Evolutionary conservation across 495 filamentous ascomycete species (phyloP).

Genomic region (Penicillium tannophilum): DNA sequence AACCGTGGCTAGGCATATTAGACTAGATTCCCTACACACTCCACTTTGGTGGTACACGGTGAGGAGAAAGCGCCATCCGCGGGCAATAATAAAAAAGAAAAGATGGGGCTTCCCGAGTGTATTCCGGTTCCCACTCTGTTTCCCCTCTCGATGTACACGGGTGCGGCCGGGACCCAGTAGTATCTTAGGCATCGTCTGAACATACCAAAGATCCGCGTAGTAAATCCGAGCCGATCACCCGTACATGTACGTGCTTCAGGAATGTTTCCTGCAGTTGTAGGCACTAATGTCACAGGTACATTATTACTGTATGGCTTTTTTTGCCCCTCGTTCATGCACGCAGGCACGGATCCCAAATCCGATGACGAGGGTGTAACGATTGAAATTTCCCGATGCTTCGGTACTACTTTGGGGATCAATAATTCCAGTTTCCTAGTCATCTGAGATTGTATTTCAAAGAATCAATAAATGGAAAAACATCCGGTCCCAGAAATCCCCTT

Average conservation of each 20-base stretch:
- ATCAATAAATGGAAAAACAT: not conserved
- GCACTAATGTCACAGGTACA: not conserved
- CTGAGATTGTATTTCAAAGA: no score
- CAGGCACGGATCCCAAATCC: constrained; percentile 11
- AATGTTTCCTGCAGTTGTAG: constrained; percentile 3
- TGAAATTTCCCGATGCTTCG: constrained; percentile 6
- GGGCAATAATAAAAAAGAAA: constrained; percentile 4
- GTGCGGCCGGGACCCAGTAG: constrained; percentile 8
- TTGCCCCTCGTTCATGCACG: constrained; percentile 19
- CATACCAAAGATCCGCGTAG: constrained; percentile 6
- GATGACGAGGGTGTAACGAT: constrained; percentile 9
- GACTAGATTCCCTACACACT: not conserved
- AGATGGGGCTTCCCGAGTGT: constrained; percentile 19
- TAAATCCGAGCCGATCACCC: constrained; percentile 8
- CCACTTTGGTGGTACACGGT: constrained; percentile 11
- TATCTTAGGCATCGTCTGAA: not conserved
- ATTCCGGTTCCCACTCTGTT: constrained; percentile 6
- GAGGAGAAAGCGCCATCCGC: constrained; percentile 15
- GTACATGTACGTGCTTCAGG: constrained; percentile 7
- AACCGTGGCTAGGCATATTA: not conserved
- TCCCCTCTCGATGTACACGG: constrained; percentile 3
- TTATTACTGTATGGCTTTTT: not conserved
- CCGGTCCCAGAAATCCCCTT: not conserved
- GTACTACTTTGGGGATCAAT: not conserved
- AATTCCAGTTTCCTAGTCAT: no score